Evolutionary conservation across 2,329 filamentous ascomycete species (phyloP).

Genomic region (Colletotrichum sansevieriae): DNA sequence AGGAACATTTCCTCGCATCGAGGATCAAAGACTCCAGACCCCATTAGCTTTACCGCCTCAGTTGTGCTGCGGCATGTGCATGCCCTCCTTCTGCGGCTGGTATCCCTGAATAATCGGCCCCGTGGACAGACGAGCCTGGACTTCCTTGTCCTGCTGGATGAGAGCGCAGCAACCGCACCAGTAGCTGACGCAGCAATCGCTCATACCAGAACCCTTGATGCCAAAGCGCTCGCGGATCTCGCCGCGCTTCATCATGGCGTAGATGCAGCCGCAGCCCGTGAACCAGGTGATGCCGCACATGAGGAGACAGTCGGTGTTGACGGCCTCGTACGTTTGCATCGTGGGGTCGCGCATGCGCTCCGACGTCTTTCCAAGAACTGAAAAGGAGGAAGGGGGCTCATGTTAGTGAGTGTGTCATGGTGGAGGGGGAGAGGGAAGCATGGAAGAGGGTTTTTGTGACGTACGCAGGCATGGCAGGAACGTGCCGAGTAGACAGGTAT

Average conservation of each 20-base stretch:
- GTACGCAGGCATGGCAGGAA: constrained; percentile 60
- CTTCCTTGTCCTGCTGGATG: constrained; percentile 71
- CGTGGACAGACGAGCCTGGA: constrained; percentile 48
- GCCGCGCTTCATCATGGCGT: constrained; percentile 65
- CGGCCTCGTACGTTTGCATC: constrained; percentile 53
- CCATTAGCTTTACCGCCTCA: background rate
- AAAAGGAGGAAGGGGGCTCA: background rate
- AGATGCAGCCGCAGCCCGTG: constrained; percentile 60
- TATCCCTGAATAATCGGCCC: constrained; percentile 50
- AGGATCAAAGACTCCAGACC: too few relatives aligned
- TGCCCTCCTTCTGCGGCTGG: constrained; percentile 53
- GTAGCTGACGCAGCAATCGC: constrained; percentile 66
- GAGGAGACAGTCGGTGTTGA: constrained; percentile 59
- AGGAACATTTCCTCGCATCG: background rate
- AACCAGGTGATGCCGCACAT: constrained; percentile 54
- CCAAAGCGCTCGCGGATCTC: constrained; percentile 66
- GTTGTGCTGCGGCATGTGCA: constrained; percentile 51
- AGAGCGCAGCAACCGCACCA: constrained; percentile 70
- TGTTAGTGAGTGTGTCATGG: background rate
- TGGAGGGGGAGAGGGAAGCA: too few relatives aligned
- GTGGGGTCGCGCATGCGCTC: constrained; percentile 60
- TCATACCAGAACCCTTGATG: constrained; percentile 62
- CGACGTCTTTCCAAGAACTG: constrained; percentile 59
- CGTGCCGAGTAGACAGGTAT: constrained; percentile 54
- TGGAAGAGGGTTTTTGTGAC: constrained; percentile 42